phyloP scores from a whole-genome alignment of 352 stramenopile genomes.

The Bremia lactucae region DNA sequence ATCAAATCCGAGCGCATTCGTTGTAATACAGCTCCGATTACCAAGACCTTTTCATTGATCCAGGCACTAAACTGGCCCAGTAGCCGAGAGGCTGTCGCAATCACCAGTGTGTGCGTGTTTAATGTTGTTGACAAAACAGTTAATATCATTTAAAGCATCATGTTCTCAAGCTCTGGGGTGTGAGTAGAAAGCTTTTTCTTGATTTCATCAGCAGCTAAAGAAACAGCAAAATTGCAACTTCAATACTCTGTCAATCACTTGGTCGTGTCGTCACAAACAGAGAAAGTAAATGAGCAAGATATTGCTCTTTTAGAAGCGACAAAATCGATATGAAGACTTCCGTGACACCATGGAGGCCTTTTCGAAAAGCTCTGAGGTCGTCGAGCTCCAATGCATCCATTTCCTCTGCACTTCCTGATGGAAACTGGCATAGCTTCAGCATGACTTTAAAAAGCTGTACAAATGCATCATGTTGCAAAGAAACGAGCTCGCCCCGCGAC shows the following conservation, averaged over 20 bases:
- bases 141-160: constrained; percentile 38
- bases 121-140: constrained; percentile 20
- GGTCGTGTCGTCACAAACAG: constrained; percentile 13
- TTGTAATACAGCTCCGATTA: constrained; percentile 34
- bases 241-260: constrained; percentile 37
- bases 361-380: constrained; percentile 48
- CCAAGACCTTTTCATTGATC: constrained; percentile 35
- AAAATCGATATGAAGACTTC: constrained; percentile 51
- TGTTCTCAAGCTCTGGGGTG: constrained; percentile 27
- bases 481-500: constrained; percentile 39
- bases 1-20: constrained; percentile 24
- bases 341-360: constrained; percentile 41
- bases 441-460: constrained; percentile 45
- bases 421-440: constrained; percentile 45
- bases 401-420: constrained; percentile 23
- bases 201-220: constrained; percentile 41
- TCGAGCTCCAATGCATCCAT: constrained; percentile 59
- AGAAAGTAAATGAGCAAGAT: constrained; percentile 29
- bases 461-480: constrained; percentile 49
- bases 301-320: constrained; percentile 37
- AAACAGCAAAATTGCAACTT: constrained; percentile 53
- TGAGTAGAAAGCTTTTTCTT: constrained; percentile 34
- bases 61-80: constrained; percentile 48
- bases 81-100: constrained; percentile 34
- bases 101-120: constrained; percentile 32